Conservation (phyloP, 108 stramenopile species). For the Pseudonitzschia pungens region DNA sequence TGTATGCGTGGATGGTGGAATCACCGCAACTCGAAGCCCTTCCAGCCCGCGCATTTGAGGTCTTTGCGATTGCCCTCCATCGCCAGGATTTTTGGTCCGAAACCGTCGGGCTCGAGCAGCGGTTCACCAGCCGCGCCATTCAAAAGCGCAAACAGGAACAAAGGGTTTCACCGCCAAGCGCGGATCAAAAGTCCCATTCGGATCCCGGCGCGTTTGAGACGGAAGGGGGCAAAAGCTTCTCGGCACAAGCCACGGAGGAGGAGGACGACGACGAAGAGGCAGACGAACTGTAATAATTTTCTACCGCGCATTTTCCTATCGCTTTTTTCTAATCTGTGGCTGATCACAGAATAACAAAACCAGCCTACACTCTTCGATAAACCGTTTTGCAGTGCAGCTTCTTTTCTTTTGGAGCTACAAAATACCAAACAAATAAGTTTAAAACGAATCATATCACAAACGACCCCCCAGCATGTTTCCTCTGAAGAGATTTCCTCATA, state of each 20-base stretch:
- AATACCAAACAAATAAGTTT: too few relatives aligned
- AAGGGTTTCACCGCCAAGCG: background rate
- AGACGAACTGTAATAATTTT: slow-evolving; percentile 33
- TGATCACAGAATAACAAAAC: too few relatives aligned
- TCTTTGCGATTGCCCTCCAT: slow-evolving; percentile 36
- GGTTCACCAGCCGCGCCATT: slow-evolving; percentile 41
- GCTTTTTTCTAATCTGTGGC: too few relatives aligned
- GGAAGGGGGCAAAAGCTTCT: background rate
- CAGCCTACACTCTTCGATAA: too few relatives aligned
- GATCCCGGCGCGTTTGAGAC: background rate
- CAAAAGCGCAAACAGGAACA: slow-evolving; percentile 26
- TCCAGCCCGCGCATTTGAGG: slow-evolving; percentile 31
- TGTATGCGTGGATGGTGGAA: slow-evolving; percentile 53
- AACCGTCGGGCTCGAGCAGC: slow-evolving; percentile 35
- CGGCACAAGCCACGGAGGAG: background rate
- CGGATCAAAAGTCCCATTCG: background rate
- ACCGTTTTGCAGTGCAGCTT: too few relatives aligned
- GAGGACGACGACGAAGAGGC: slow-evolving; percentile 21
- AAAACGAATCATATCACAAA: too few relatives aligned
- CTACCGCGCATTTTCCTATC: too few relatives aligned
- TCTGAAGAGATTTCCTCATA: too few relatives aligned
- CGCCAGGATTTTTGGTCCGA: background rate
- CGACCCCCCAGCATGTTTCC: too few relatives aligned
- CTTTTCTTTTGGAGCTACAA: too few relatives aligned
- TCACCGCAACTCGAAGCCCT: slow-evolving; percentile 5